A percentile compares a stretch with the other conserved stretches of the same genome.
phyloP scores from a whole-genome alignment of 2,329 filamentous ascomycete genomes.

The Penicillium sp. region DNA sequence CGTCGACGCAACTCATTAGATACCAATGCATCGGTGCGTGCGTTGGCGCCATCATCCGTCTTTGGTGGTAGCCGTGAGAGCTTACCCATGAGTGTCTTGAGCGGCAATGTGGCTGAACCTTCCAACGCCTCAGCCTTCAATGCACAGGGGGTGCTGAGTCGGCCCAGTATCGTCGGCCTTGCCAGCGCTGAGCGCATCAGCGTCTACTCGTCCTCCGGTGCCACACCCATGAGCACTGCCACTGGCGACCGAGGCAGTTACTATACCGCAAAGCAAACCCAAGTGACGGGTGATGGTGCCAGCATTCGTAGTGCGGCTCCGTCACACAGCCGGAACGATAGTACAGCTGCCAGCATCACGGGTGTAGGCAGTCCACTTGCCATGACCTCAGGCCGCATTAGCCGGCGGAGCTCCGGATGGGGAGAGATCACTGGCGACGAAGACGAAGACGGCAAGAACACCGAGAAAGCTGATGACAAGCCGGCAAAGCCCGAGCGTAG shows the following conservation, averaged over 20 bases:
- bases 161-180: constrained; percentile 54
- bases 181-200: constrained; percentile 60
- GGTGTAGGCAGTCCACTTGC: constrained; percentile 61
- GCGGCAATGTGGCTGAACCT: constrained; percentile 50
- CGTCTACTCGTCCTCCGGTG: constrained; percentile 73
- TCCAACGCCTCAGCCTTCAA: constrained; percentile 44
- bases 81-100: constrained; percentile 61
- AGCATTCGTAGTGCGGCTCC: constrained; percentile 75
- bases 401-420: constrained; percentile 46
- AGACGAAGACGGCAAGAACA: constrained; percentile 30
- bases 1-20: constrained; percentile 63
- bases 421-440: constrained; percentile 44
- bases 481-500: constrained; percentile 28
- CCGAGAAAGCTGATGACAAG: constrained; percentile 30
- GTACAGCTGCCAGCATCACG: constrained; percentile 69
- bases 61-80: constrained; percentile 64
- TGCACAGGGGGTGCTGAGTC: constrained; percentile 40
- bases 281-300: constrained; percentile 60
- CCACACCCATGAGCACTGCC: constrained; percentile 54
- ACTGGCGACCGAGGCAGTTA: constrained; percentile 77
- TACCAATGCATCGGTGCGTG: constrained; percentile 64
- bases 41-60: constrained; percentile 61
- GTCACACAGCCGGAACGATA: constrained; percentile 77
- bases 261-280: constrained; percentile 61
- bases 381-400: constrained; percentile 37